Evolutionary conservation across 352 stramenopile genomes (phyloP).

Genomic region (Phytophthora colocasiae): DNA sequence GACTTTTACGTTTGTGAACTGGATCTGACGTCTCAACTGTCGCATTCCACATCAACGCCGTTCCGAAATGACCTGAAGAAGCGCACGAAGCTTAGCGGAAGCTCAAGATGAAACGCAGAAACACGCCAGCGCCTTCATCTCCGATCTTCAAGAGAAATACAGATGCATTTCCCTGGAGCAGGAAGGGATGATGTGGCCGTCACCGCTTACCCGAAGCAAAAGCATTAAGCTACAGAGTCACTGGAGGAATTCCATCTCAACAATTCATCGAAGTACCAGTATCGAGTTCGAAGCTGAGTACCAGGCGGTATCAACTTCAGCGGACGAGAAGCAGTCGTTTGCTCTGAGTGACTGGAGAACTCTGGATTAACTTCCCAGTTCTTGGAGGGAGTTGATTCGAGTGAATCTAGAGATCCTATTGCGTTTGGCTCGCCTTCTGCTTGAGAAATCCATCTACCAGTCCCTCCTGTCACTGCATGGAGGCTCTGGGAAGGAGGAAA

Average conservation of each 20-base stretch:
- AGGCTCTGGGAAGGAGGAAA: conserved; percentile 50
- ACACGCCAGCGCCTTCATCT: conserved; percentile 34
- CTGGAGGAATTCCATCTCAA: conserved; percentile 53
- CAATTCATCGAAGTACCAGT: conserved; percentile 6
- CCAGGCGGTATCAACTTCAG: conserved; percentile 6
- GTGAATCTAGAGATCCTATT: conserved; percentile 23
- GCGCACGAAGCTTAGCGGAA: conserved; percentile 73
- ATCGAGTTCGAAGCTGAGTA: conserved; percentile 28
- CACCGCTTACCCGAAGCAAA: conserved; percentile 65
- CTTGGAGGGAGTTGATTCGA: conserved; percentile 34
- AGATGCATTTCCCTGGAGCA: conserved; percentile 63
- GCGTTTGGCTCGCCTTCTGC: conserved; percentile 44
- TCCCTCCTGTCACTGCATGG: conserved; percentile 44
- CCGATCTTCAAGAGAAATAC: conserved; percentile 42
- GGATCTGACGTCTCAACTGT: conserved; percentile 78
- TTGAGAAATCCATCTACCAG: conserved; percentile 46
- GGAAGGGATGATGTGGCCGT: conserved; percentile 62
- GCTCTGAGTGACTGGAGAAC: conserved; percentile 72
- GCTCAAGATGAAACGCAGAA: conserved; percentile 50
- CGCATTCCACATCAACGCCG: conserved; percentile 55
- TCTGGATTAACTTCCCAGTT: conserved; percentile 78
- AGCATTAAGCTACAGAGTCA: conserved; percentile 41
- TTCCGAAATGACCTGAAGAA: conserved; percentile 86
- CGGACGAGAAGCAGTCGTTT: conserved; percentile 65
- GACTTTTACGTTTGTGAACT: conserved; percentile 91